Percentiles rank a stretch among this genome's conserved stretches.
Conservation (phyloP, 768 basidiomycete species). For the Serendipita sp. region DNA sequence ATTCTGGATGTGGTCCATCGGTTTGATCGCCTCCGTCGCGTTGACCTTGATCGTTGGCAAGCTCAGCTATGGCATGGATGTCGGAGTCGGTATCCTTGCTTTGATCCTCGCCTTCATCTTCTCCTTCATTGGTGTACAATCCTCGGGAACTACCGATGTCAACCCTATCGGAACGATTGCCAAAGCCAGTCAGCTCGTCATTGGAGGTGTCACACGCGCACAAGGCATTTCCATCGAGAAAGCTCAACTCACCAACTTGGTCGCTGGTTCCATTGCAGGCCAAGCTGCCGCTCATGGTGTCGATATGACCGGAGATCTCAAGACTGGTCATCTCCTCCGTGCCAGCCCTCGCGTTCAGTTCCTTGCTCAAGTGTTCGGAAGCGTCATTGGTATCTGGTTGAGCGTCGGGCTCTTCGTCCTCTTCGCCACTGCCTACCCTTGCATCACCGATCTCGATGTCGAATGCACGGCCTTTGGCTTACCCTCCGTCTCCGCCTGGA, state of each 20-base stretch:
- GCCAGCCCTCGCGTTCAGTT: constrained; percentile 50
- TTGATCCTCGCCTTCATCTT: constrained; percentile 48
- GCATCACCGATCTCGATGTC: constrained; percentile 25
- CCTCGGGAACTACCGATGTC: constrained; percentile 41
- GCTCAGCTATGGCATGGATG: not conserved
- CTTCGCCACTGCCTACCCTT: constrained; percentile 46
- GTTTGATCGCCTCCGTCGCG: constrained; percentile 32
- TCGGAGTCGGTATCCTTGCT: constrained; percentile 37
- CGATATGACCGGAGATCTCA: constrained; percentile 55
- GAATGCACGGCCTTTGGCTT: constrained; percentile 38
- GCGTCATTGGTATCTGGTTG: constrained; percentile 46
- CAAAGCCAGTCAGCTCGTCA: constrained; percentile 43
- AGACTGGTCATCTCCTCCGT: constrained; percentile 50
- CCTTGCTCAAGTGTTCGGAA: constrained; percentile 40
- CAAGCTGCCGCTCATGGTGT: constrained; percentile 41
- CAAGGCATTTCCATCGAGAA: constrained; percentile 20
- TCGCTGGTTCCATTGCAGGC: constrained; percentile 38
- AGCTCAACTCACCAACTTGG: constrained; percentile 33
- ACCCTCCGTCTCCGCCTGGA: constrained; percentile 42
- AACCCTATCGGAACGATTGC: constrained; percentile 47
- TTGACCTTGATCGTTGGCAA: constrained; percentile 20
- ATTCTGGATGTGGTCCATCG: constrained; percentile 36
- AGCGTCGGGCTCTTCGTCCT: constrained; percentile 42
- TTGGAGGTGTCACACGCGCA: constrained; percentile 44
- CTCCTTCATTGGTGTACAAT: constrained; percentile 53